phyloP scores from a whole-genome alignment of 2,329 filamentous ascomycete genomes.

The Colletotrichum sp. region DNA sequence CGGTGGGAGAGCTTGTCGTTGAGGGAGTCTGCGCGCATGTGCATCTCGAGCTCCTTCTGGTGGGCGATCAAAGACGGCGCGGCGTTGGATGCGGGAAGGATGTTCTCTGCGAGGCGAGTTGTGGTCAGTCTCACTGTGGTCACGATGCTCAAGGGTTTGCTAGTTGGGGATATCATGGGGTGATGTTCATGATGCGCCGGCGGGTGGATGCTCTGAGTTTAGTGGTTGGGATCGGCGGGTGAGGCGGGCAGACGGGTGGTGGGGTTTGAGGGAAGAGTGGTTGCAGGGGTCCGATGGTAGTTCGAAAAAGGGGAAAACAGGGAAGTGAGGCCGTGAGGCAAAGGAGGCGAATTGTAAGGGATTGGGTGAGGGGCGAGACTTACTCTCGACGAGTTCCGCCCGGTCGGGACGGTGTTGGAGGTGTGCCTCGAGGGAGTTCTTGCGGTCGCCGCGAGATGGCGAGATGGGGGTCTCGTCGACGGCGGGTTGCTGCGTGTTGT shows the following conservation, averaged over 20 bases:
- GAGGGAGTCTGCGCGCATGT: slow-evolving; percentile 85
- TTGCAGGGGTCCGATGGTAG: background rate
- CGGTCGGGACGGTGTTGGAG: slow-evolving; percentile 76
- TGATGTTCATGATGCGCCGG: background rate
- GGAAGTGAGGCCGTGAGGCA: background rate
- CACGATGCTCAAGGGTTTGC: background rate
- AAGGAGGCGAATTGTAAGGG: background rate
- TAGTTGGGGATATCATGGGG: background rate
- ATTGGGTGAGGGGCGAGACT: slow-evolving; percentile 30
- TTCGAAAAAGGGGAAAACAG: background rate
- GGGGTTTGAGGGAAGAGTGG: background rate
- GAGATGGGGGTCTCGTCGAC: slow-evolving; percentile 66
- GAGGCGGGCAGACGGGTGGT: slow-evolving; percentile 18
- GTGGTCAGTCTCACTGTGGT: background rate
- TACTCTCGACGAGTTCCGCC: slow-evolving; percentile 81
- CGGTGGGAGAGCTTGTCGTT: slow-evolving; percentile 86
- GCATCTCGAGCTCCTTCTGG: slow-evolving; percentile 83
- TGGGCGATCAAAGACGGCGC: slow-evolving; percentile 81
- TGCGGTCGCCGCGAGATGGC: slow-evolving; percentile 55
- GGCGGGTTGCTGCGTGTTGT: slow-evolving; percentile 14
- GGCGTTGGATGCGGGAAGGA: slow-evolving; percentile 78
- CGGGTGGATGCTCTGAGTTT: background rate
- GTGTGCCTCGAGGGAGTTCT: slow-evolving; percentile 76
- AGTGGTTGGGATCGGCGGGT: slow-evolving; percentile 7
- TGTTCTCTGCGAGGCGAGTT: slow-evolving; percentile 68